These are phyloP conservation scores for Hanseniaspora lindneri DNA, from an alignment of 805 yeast species.

Conservation along the genomic window DNA sequence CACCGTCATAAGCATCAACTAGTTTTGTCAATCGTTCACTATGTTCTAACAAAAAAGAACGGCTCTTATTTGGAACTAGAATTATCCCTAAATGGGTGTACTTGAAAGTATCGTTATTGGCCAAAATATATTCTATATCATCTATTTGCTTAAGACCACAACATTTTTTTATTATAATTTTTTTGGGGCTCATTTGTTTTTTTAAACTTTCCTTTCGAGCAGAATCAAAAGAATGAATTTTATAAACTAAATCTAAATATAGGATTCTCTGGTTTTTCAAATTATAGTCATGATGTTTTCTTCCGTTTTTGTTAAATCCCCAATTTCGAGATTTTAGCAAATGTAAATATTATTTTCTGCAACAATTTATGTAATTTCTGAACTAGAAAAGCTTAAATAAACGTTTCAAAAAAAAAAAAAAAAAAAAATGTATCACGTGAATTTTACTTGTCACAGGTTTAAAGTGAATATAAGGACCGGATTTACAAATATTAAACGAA, in stretches of 20 bases:
- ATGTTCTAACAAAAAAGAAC: conserved; percentile 45
- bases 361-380: not conserved
- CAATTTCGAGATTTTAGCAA: too few relatives aligned
- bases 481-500: too few relatives aligned
- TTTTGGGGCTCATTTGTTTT: not conserved
- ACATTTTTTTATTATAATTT: conserved; percentile 5
- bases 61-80: conserved; percentile 65
- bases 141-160: conserved; percentile 13
- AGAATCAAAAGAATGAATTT: too few relatives aligned
- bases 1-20: conserved; percentile 31
- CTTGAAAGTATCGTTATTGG: not conserved
- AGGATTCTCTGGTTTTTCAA: not conserved
- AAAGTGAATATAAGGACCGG: too few relatives aligned
- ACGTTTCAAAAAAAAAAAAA: not conserved
- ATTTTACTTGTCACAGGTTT: too few relatives aligned
- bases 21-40: conserved; percentile 39
- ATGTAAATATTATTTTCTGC: too few relatives aligned
- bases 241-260: too few relatives aligned
- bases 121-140: conserved; percentile 4
- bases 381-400: not conserved
- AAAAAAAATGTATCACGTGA: not conserved
- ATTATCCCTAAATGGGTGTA: conserved; percentile 53
- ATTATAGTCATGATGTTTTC: too few relatives aligned
- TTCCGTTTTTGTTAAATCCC: too few relatives aligned
- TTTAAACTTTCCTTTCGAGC: too few relatives aligned